A percentile compares a stretch with the other conserved stretches of the same genome.
Conservation (phyloP, 2,329 filamentous ascomycete species). For the Didymella exigua region DNA sequence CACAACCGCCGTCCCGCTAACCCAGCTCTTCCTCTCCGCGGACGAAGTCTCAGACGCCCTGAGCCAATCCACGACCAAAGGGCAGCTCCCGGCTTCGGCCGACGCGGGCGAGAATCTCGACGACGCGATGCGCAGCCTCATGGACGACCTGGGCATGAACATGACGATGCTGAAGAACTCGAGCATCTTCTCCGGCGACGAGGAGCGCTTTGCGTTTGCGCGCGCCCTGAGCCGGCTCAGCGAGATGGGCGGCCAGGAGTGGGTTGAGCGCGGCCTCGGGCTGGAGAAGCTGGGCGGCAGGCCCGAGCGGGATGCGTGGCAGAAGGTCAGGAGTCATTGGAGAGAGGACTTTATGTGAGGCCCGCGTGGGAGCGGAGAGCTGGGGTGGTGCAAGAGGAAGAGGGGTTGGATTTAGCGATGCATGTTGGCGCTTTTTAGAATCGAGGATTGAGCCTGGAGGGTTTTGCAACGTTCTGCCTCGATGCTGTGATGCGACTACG, state of each 20-base stretch:
- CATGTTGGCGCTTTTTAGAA: neutral
- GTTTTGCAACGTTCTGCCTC: too few species aligned
- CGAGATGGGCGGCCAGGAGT: constrained; percentile 94
- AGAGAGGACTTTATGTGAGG: constrained; percentile 55
- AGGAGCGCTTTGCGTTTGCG: constrained; percentile 96
- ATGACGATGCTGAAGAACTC: constrained; percentile 84
- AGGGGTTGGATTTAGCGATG: constrained; percentile 11
- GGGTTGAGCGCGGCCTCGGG: constrained; percentile 81
- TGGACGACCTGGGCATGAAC: constrained; percentile 86
- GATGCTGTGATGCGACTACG: too few species aligned
- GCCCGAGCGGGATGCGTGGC: constrained; percentile 68
- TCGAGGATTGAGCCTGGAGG: too few species aligned
- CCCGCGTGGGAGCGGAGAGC: neutral
- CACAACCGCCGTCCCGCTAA: constrained; percentile 83
- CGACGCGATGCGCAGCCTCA: constrained; percentile 76
- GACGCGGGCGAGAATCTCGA: constrained; percentile 60
- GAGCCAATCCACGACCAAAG: constrained; percentile 46
- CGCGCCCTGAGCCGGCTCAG: constrained; percentile 80
- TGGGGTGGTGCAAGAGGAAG: too few species aligned
- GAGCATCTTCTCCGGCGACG: constrained; percentile 88
- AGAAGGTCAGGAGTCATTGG: constrained; percentile 68
- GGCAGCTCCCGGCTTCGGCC: constrained; percentile 47
- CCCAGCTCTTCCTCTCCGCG: constrained; percentile 81
- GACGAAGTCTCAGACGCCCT: constrained; percentile 55
- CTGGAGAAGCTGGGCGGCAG: constrained; percentile 69